Conservation (phyloP, 805 yeast genomes). For the Cyberlindnera subsufficiens region DNA sequence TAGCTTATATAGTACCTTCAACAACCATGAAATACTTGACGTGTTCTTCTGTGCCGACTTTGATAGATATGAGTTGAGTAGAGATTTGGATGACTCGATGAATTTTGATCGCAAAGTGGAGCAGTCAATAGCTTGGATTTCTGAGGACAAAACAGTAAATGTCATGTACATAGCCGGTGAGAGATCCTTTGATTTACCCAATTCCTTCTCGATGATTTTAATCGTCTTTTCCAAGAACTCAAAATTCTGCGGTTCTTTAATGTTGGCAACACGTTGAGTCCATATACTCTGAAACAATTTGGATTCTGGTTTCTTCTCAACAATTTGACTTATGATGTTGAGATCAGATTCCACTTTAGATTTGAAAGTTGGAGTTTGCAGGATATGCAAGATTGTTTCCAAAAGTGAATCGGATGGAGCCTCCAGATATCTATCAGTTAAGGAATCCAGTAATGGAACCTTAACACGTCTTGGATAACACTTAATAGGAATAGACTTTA, state of each 20-base stretch:
- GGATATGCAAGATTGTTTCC: conserved; percentile 31
- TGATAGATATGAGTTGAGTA: conserved; percentile 3
- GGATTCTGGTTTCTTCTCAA: conserved; percentile 13
- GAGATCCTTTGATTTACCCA: conserved; percentile 7
- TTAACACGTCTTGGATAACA: conserved; percentile 35
- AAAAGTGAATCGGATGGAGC: conserved; percentile 7
- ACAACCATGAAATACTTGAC: conserved; percentile 24
- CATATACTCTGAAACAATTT: conserved; percentile 33
- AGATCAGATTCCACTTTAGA: conserved; percentile 44
- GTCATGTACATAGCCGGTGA: conserved; percentile 10
- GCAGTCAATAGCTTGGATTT: neutral
- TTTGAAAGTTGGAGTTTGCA: conserved; percentile 47
- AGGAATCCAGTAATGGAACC: conserved; percentile 22
- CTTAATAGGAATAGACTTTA: conserved; percentile 40
- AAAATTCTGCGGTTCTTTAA: conserved; percentile 24
- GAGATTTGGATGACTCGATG: conserved; percentile 4
- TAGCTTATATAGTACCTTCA: conserved; percentile 24
- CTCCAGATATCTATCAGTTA: conserved; percentile 11
- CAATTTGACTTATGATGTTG: conserved; percentile 16
- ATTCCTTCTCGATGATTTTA: conserved; percentile 11
- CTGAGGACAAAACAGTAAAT: conserved; percentile 8
- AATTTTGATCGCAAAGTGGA: conserved; percentile 6
- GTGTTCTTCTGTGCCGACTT: neutral
- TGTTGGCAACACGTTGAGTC: conserved; percentile 34
- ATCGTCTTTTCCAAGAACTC: conserved; percentile 20